These are phyloP conservation scores for Whalleya microplaca DNA, from an alignment of 2,329 filamentous ascomycete species.

Conservation along the genomic window DNA sequence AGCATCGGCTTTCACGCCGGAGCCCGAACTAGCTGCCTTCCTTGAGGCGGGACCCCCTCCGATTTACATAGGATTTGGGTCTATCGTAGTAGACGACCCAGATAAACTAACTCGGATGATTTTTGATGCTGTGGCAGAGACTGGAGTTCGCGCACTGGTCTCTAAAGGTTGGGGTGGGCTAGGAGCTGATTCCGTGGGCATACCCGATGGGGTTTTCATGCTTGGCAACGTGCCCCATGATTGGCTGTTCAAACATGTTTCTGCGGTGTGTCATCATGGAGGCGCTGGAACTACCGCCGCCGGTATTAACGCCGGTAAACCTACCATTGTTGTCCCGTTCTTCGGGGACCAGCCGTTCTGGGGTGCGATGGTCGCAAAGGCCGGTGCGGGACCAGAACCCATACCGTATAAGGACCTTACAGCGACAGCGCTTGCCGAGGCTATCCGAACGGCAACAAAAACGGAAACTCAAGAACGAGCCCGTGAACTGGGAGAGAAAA, in stretches of 20 bases:
- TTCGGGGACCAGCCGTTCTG: slow-evolving; percentile 86
- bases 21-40: slow-evolving; percentile 44
- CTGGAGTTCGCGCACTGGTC: slow-evolving; percentile 72
- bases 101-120: slow-evolving; percentile 47
- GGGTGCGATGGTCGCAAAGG: slow-evolving; percentile 74
- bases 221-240: slow-evolving; percentile 86
- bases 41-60: slow-evolving; percentile 51
- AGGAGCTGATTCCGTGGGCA: slow-evolving; percentile 68
- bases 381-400: slow-evolving; percentile 72
- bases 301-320: slow-evolving; percentile 78
- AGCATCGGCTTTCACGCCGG: slow-evolving; percentile 39
- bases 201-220: slow-evolving; percentile 82
- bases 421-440: slow-evolving; percentile 65
- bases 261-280: slow-evolving; percentile 84
- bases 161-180: slow-evolving; percentile 90
- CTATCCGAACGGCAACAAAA: slow-evolving; percentile 63
- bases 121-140: slow-evolving; percentile 49
- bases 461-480: slow-evolving; percentile 62
- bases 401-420: slow-evolving; percentile 72
- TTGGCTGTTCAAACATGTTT: slow-evolving; percentile 83
- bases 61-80: slow-evolving; percentile 61
- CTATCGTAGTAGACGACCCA: slow-evolving; percentile 58
- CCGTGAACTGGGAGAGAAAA: slow-evolving; percentile 62
- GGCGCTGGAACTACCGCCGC: slow-evolving; percentile 87
- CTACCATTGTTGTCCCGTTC: slow-evolving; percentile 84